These are phyloP conservation scores for Fusarium odoratissimum DNA, from an alignment of 2,329 filamentous ascomycete genomes.

Conservation along the genomic window DNA sequence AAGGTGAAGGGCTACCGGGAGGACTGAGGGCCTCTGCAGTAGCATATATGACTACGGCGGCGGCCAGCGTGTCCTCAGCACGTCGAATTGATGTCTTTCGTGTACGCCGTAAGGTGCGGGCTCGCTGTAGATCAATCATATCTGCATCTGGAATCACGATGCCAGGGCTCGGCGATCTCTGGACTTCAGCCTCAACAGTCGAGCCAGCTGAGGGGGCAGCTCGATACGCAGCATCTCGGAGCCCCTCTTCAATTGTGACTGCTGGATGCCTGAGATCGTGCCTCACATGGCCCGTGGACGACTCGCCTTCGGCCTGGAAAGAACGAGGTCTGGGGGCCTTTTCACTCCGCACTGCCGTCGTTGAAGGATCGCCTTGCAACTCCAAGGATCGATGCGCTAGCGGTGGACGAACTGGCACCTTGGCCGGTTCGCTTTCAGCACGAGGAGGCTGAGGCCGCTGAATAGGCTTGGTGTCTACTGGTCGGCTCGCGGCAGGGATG, in stretches of 20 bases:
- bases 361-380: slow-evolving; percentile 28
- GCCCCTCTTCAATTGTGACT: slow-evolving; percentile 21
- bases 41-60: slow-evolving; percentile 66
- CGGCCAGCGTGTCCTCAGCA: slow-evolving; percentile 65
- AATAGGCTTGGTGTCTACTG: slow-evolving; percentile 18
- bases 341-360: neutral
- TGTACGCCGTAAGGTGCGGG: slow-evolving; percentile 58
- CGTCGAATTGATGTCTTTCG: slow-evolving; percentile 58
- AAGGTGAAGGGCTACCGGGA: slow-evolving; percentile 49
- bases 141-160: slow-evolving; percentile 58
- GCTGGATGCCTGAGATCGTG: slow-evolving; percentile 32
- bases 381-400: slow-evolving; percentile 19
- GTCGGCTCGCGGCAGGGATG: slow-evolving; percentile 35
- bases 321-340: slow-evolving; percentile 18
- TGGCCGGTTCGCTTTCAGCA: slow-evolving; percentile 23
- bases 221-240: slow-evolving; percentile 31
- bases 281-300: slow-evolving; percentile 17
- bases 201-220: slow-evolving; percentile 1
- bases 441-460: slow-evolving; percentile 25
- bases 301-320: slow-evolving; percentile 31
- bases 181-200: slow-evolving; percentile 23
- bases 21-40: slow-evolving; percentile 61
- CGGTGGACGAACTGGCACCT: slow-evolving; percentile 13
- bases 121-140: slow-evolving; percentile 54
- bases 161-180: slow-evolving; percentile 58